Conservation (phyloP, 495 filamentous ascomycete species). For the Copromyces sp. region DNA sequence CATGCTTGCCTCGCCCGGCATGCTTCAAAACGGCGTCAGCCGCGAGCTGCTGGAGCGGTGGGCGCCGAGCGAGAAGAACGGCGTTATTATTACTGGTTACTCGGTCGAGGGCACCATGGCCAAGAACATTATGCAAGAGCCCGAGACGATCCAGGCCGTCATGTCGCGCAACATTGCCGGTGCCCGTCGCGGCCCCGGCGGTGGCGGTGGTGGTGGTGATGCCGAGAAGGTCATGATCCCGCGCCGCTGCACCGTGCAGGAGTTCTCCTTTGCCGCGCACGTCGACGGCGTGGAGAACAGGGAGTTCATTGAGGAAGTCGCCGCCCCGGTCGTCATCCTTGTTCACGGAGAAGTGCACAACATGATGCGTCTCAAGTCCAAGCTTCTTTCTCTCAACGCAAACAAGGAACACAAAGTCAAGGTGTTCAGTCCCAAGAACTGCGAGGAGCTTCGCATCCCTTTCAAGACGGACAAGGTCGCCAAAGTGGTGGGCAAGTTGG, state of each 20-base stretch:
- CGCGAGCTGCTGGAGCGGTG: conserved; percentile 87
- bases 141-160: conserved; percentile 82
- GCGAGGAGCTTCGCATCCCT: conserved; percentile 88
- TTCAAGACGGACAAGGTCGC: conserved; percentile 94
- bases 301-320: conserved; percentile 89
- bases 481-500: conserved; percentile 91
- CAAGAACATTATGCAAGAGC: conserved; percentile 85
- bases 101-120: conserved; percentile 98
- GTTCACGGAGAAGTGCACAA: conserved; percentile 96
- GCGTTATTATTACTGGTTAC: conserved; percentile 94
- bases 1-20: conserved; percentile 94
- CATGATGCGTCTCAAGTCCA: conserved; percentile 94
- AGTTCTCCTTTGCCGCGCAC: conserved; percentile 90
- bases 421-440: conserved; percentile 86
- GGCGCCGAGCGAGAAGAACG: conserved; percentile 91
- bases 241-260: conserved; percentile 79
- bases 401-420: conserved; percentile 72
- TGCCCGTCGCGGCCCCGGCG: conserved; percentile 45
- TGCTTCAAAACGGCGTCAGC: conserved; percentile 92
- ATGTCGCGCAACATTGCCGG: conserved; percentile 60
- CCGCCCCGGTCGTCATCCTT: conserved; percentile 84
- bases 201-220: conserved; percentile 45
- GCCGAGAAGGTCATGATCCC: conserved; percentile 84
- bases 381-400: conserved; percentile 80
- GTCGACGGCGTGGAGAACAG: conserved; percentile 93